phyloP scores from a whole-genome alignment of 805 yeast genomes.

The Cyberlindnera samutprakarnensis region DNA sequence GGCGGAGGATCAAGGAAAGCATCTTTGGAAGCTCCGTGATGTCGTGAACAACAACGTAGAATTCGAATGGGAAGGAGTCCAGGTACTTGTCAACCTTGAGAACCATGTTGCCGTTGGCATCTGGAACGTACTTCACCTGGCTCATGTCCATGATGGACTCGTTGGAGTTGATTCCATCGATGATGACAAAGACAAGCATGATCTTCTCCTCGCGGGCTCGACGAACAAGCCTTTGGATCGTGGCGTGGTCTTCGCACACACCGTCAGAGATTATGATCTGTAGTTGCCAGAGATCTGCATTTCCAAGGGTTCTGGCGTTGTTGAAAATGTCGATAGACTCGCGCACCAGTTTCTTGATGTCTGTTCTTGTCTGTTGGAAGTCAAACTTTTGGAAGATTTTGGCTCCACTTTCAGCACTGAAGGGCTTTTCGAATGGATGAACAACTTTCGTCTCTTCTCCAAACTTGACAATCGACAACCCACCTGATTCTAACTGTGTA shows the following conservation, averaged over 20 bases:
- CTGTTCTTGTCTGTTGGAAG: slow-evolving; percentile 83
- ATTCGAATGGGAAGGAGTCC: slow-evolving; percentile 95
- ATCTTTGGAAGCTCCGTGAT: slow-evolving; percentile 87
- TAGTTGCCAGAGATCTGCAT: slow-evolving; percentile 80
- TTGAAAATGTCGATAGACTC: slow-evolving; percentile 70
- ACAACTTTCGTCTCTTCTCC: slow-evolving; percentile 81
- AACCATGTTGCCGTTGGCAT: slow-evolving; percentile 58
- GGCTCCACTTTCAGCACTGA: slow-evolving; percentile 78
- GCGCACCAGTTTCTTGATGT: slow-evolving; percentile 65
- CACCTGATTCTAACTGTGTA: slow-evolving; percentile 92
- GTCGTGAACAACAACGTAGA: slow-evolving; percentile 87
- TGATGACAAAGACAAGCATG: slow-evolving; percentile 90
- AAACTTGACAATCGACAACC: slow-evolving; percentile 80
- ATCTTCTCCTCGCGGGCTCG: slow-evolving; percentile 86
- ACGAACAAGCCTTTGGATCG: slow-evolving; percentile 76
- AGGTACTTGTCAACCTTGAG: slow-evolving; percentile 77
- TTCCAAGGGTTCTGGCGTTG: slow-evolving; percentile 37
- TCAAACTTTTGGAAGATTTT: slow-evolving; percentile 80
- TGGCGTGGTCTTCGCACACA: slow-evolving; percentile 90
- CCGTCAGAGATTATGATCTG: slow-evolving; percentile 95
- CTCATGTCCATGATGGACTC: slow-evolving; percentile 93
- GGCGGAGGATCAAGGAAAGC: slow-evolving; percentile 82
- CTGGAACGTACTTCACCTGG: slow-evolving; percentile 79
- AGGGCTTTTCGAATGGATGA: slow-evolving; percentile 84
- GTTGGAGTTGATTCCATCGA: slow-evolving; percentile 79